Evolutionary conservation across 2,329 filamentous ascomycete species (phyloP), one percentile per base, ranked within the genome.

Genomic region (Podosphaera fusca): DNA sequence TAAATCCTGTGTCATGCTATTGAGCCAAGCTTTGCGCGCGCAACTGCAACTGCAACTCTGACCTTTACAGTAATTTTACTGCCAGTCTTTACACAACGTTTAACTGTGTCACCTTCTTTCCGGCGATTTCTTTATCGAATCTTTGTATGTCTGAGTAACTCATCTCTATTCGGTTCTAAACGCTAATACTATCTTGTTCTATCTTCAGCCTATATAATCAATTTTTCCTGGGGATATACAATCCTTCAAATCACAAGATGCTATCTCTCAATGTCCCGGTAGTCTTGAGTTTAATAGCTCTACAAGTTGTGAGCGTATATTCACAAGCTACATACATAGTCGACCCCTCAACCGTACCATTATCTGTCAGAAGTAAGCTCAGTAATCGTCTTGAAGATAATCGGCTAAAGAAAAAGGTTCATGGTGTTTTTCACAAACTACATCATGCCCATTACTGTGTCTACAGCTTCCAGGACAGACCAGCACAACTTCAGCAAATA

Each of bases 361-460:
- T 78, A 40, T 61, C 70, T 52, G 69, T 68, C 53, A 60, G 65
- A 54, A 49, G 79, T 67, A 61, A 38, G 63, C 58, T 45, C n/a
- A 14, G 10, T 42, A 14, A 42, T 12, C 10, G 38, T 4, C 38
- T 42, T 8, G 9, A 8, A 12, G 5, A 7, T 42, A 42, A 8
- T 7, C 5, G n/a, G 38, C 38, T 42, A 42, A 42, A 14, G n/a
- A 2, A 5, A 29, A 58, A 81, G 78, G 74, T 59, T 65, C 66
- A 9, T 90, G 85, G 85, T 90, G 85, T 69, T 59, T 68, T 33
- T 73, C 75, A 62, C 79, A 88, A 70, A 71, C 65, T 61, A 73
- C 74, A 63, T 75, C 77, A 56, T 89, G 85, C 70, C 84, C 83
- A 10, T 69, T 81, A 61, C 85, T 89, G 69, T 89, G 85, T 74